Conservation (phyloP, 352 stramenopile genomes). For the Globisporangium carolinianum region DNA sequence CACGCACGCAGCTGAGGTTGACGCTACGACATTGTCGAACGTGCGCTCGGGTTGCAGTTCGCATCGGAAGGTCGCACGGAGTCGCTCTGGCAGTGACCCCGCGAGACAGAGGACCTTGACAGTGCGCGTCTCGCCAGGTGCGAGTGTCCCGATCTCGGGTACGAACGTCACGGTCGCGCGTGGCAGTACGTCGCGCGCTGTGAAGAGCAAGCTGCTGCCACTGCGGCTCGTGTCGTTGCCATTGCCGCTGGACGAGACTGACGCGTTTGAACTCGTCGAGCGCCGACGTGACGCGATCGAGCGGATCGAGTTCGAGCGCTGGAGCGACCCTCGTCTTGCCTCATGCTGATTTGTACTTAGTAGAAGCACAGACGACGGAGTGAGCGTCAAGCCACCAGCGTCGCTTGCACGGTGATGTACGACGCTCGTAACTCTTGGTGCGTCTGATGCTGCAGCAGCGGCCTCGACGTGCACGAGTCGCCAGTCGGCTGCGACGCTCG, state of each 20-base stretch:
- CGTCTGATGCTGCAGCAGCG: background rate
- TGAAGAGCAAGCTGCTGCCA: constrained; percentile 25
- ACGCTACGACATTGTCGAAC: constrained; percentile 10
- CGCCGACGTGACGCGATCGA: constrained; percentile 36
- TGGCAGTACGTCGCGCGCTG: constrained; percentile 32
- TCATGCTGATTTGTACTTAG: no score
- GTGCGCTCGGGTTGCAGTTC: constrained; percentile 21
- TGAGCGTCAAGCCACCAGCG: background rate
- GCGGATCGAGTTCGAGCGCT: constrained; percentile 39
- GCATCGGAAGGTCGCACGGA: constrained; percentile 43
- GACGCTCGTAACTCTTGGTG: background rate
- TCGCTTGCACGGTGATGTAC: background rate
- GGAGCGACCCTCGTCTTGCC: constrained; percentile 11
- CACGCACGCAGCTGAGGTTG: constrained; percentile 11
- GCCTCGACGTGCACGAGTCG: constrained; percentile 39
- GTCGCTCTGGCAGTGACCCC: constrained; percentile 53
- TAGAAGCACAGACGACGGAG: background rate
- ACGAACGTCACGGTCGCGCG: constrained; percentile 41
- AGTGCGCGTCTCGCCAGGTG: constrained; percentile 25
- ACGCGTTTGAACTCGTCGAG: constrained; percentile 18
- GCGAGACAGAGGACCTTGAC: constrained; percentile 43
- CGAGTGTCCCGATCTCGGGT: constrained; percentile 34
- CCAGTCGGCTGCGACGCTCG: constrained; percentile 27
- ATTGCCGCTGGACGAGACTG: constrained; percentile 9
- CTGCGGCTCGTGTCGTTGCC: constrained; percentile 30